These are phyloP conservation scores for Prosopis cineraria DNA, from an alignment of 306 rosid species.

Conservation along the genomic window DNA sequence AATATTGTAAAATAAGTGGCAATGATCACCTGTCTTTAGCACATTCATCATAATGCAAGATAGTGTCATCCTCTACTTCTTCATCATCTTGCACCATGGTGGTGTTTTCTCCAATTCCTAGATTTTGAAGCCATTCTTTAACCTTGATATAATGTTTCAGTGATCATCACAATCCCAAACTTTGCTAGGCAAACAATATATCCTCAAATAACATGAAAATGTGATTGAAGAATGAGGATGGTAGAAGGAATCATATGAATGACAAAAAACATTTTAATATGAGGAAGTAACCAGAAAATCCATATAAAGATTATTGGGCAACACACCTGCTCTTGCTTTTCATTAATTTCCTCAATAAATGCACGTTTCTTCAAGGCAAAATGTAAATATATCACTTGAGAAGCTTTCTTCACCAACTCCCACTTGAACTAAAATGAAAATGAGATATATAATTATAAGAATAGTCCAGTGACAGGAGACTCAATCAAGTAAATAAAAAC, in stretches of 20 bases:
- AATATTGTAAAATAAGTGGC: constrained; percentile 18
- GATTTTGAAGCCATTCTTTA: constrained; percentile 99
- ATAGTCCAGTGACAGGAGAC: constrained; percentile 35
- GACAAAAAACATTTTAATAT: constrained; percentile 24
- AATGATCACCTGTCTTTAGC: constrained; percentile 63
- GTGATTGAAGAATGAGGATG: not conserved
- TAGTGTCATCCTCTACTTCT: constrained; percentile 75
- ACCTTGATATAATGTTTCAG: constrained; percentile 91
- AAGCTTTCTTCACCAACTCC: constrained; percentile 92
- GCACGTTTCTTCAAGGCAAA: constrained; percentile 90
- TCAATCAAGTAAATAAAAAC: constrained; percentile 14
- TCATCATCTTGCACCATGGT: constrained; percentile 78
- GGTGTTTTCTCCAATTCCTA: constrained; percentile 93
- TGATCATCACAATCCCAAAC: constrained; percentile 65
- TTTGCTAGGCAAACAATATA: constrained; percentile 40
- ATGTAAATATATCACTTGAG: constrained; percentile 89
- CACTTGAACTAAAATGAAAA: constrained; percentile 83
- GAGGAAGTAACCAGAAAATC: constrained; percentile 21
- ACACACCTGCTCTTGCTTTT: constrained; percentile 94
- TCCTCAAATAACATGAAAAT: constrained; percentile 36
- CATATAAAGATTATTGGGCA: constrained; percentile 9
- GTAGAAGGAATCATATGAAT: not conserved
- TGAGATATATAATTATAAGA: constrained; percentile 34
- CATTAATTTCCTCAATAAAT: constrained; percentile 87
- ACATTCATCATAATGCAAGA: constrained; percentile 69